Conservation (phyloP, 2,329 filamentous ascomycete species). For the Fusarium falciforme region DNA sequence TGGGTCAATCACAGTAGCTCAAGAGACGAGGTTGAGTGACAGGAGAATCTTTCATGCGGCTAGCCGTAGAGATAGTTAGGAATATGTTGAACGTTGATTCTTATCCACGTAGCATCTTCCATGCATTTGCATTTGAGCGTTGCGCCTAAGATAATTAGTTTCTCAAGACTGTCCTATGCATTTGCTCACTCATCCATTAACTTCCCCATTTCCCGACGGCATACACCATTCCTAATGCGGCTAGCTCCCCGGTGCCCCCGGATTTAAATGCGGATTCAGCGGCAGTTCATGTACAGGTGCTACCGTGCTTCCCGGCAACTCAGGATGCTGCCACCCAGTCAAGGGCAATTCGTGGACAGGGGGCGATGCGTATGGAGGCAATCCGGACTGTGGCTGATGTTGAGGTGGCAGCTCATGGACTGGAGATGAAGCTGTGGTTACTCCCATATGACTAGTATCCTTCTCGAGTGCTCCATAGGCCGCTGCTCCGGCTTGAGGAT, state of each 20-base stretch:
- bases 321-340: not conserved
- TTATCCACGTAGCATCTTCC: too few species aligned
- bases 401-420: not conserved
- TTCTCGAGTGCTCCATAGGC: not conserved
- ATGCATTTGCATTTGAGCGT: too few species aligned
- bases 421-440: not conserved
- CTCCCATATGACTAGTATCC: not conserved
- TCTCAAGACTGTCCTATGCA: not conserved
- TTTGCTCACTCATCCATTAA: not conserved
- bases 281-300: not conserved
- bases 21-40: not conserved
- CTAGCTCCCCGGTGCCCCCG: not conserved
- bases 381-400: not conserved
- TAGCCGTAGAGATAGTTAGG: not conserved
- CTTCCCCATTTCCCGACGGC: not conserved
- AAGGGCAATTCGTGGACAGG: not conserved
- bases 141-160: not conserved
- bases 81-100: too few species aligned
- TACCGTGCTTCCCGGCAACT: not conserved
- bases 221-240: not conserved
- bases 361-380: not conserved
- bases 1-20: not conserved
- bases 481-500: not conserved
- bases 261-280: not conserved
- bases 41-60: not conserved